Conservation (phyloP, 2,329 filamentous ascomycete species). For the Penicillium palitans region DNA sequence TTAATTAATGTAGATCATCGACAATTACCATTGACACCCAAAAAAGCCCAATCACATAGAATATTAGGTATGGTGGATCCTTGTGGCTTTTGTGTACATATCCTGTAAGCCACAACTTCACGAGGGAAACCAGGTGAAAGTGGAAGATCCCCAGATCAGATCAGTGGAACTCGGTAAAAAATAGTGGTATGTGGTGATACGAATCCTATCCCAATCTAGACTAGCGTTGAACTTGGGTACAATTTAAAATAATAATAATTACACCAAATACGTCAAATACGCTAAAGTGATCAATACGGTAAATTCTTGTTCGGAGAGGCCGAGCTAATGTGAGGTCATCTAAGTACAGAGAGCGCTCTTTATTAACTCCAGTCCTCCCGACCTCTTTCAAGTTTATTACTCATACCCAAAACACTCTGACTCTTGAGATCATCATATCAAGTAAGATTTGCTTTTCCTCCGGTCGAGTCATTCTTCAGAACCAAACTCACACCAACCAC, state of each 20-base stretch:
- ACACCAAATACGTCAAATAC: neutral
- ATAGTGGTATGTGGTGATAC: conserved; percentile 1
- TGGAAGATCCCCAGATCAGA: conserved; percentile 14
- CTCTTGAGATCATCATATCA: conserved; percentile 11
- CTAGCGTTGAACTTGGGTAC: conserved; percentile 3
- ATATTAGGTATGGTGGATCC: neutral
- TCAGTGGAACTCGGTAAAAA: conserved; percentile 20
- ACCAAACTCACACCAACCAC: conserved; percentile 15
- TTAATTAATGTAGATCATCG: neutral
- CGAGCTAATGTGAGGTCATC: conserved; percentile 9
- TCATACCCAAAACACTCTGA: conserved; percentile 6
- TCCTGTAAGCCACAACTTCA: conserved; percentile 16
- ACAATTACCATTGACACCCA: conserved; percentile 5
- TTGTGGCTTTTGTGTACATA: conserved; percentile 7
- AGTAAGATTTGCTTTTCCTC: conserved; percentile 11
- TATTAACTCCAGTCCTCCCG: conserved; percentile 16
- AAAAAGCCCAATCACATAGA: conserved; percentile 11
- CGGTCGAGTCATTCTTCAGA: conserved; percentile 25
- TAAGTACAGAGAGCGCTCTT: conserved; percentile 11
- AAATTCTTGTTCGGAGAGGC: conserved; percentile 3
- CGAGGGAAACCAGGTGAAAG: neutral
- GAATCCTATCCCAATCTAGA: conserved; percentile 6
- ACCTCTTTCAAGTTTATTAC: conserved; percentile 16
- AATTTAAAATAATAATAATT: neutral
- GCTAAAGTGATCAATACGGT: conserved; percentile 4